Evolutionary conservation across 371 early-diverging fungal species (phyloP).

Genomic region (Mortierella sp.): DNA sequence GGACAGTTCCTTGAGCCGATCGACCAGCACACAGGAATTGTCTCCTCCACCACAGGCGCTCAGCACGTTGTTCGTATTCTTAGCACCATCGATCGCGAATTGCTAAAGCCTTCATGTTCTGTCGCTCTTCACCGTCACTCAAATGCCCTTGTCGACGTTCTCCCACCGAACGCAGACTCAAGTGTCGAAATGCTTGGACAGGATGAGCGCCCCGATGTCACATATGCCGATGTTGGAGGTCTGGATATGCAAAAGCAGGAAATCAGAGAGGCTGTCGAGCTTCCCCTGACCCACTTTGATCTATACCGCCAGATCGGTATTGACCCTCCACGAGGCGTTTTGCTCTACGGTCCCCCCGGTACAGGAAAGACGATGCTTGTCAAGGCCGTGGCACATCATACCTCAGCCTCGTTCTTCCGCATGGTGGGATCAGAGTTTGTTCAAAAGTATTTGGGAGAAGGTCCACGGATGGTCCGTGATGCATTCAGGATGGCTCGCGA

Average conservation of each 20-base stretch:
- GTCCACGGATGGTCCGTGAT: conserved; percentile 99
- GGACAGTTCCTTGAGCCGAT: conserved; percentile 99
- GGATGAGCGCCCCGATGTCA: conserved; percentile 97
- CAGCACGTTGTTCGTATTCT: conserved; percentile 98
- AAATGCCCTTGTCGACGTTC: conserved; percentile 96
- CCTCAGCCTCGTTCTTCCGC: conserved; percentile 98
- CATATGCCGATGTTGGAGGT: conserved; percentile 99
- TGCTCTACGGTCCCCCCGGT: conserved; percentile 99
- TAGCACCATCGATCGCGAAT: conserved; percentile 98
- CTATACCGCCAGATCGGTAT: conserved; percentile 99
- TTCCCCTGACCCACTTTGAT: conserved; percentile 99
- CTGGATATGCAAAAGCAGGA: conserved; percentile 99
- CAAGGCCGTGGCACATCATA: conserved; percentile 99
- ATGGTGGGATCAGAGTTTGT: conserved; percentile 99
- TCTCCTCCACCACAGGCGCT: conserved; percentile 96
- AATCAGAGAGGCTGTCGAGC: conserved; percentile 99
- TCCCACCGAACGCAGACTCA: conserved; percentile 98
- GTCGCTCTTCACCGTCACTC: conserved; percentile 99
- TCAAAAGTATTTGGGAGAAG: conserved; percentile 99
- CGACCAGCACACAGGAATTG: conserved; percentile 98
- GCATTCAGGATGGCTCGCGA: conserved; percentile 98
- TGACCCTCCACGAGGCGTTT: conserved; percentile 99
- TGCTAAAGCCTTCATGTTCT: conserved; percentile 97
- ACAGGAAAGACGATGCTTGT: conserved; percentile 99
- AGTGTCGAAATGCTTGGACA: conserved; percentile 96